Base-by-base conservation (phyloP, 2,329 filamentous ascomycete species). In the Helicocarpus griseus region DNA sequence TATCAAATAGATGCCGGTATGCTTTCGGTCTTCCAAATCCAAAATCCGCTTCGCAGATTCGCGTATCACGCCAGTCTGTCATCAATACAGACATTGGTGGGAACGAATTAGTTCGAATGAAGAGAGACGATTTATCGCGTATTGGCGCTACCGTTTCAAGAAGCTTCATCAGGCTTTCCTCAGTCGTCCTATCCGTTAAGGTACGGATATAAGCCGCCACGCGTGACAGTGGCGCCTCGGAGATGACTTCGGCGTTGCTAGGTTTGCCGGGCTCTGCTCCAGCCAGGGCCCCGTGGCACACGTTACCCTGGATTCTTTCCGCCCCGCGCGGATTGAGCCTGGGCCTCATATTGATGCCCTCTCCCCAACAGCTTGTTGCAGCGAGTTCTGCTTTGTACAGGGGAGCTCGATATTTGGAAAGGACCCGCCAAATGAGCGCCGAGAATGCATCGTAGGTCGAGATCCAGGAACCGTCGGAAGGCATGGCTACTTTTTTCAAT, bases 361-460 rank as follows among this genome's bases (percentile, higher is more conserved):
- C 67, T 5, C 48, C 57, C 68, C 68, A 73, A 33, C 63, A 60
- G 3, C 66, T 46, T 1, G 58, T 62, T 1, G 53, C 53, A 0
- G 55, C 53, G 6, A 63, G 57, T 24, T 68, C 63, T 0, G 63
- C 54, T 0, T 68, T 62, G 55, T 67, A 72, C 1, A 69, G 26
- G 0, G 61, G 60, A 0, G 64, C 64, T 8, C 71, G 65, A 3
- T 69, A 58, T 3, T 64, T 61, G 2, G 69, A 63, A 0, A 73
- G 50, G 3, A 59, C 59, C 1, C 72, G 69, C 70, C 72, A 74
- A 6, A 75, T 62, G 38, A 69, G 67, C 8, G 72, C 72, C 1
- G 64, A 62, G 51, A 69, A 66, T n/a, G 71, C 71, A 46, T 75
- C 73, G 54, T 74, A 75, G 2, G 70, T 74, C 3, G 72, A 75